These are phyloP conservation scores for Jasminum sambac DNA, from an alignment of 257 asterid species.

Conservation along the genomic window DNA sequence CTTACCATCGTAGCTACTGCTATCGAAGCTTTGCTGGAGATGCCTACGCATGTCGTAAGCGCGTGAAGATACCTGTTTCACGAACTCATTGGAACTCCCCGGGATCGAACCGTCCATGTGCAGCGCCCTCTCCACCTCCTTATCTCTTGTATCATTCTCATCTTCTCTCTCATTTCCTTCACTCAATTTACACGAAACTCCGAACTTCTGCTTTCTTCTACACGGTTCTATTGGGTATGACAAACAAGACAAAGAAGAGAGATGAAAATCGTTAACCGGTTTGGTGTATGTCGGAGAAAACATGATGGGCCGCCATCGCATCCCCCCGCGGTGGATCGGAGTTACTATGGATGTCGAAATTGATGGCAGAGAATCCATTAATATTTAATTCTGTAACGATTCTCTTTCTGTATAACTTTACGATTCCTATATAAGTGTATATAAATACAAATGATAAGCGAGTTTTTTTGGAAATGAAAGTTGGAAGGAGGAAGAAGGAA, in stretches of 20 bases:
- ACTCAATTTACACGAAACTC: constrained; percentile 34
- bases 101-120: constrained; percentile 91
- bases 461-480: background rate
- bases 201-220: constrained; percentile 20
- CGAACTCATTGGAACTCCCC: constrained; percentile 73
- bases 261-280: constrained; percentile 18
- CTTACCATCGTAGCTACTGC: constrained; percentile 92
- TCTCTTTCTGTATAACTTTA: background rate
- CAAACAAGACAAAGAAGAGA: constrained; percentile 18
- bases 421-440: background rate
- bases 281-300: constrained; percentile 24
- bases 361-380: constrained; percentile 68
- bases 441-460: background rate
- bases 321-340: constrained; percentile 44
- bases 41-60: constrained; percentile 91
- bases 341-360: constrained; percentile 59
- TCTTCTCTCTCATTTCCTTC: constrained; percentile 38
- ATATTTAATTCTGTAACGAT: background rate
- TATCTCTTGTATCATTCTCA: constrained; percentile 54
- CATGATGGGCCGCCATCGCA: constrained; percentile 37
- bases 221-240: constrained; percentile 15
- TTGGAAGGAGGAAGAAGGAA: constrained; percentile 3
- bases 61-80: constrained; percentile 84
- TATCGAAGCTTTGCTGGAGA: constrained; percentile 79
- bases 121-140: constrained; percentile 80